Percentiles rank a stretch among this genome's conserved stretches.
Evolutionary conservation across 192 early-diverging fungal species (phyloP).

Genomic region (Coemansia sp.): DNA sequence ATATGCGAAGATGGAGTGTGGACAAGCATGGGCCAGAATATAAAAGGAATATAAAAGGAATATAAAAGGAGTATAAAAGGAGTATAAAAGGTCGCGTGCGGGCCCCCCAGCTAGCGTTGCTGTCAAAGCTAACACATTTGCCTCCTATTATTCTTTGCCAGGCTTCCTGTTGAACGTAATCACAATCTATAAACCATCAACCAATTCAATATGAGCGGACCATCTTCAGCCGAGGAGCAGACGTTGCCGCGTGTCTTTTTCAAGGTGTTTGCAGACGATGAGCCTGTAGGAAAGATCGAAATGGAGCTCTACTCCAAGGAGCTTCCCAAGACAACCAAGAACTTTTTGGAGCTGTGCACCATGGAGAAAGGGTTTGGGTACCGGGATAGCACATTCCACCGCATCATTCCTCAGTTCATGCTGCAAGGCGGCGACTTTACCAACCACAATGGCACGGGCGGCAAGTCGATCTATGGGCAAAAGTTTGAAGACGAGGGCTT

Average conservation of each 20-base stretch:
- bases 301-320: conserved; percentile 63
- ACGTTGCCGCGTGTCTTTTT: conserved; percentile 51
- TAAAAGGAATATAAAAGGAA: no score
- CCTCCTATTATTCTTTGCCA: neutral
- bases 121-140: no score
- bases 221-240: conserved; percentile 1
- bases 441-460: conserved; percentile 69
- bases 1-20: no score
- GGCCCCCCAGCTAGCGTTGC: no score
- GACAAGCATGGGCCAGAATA: no score
- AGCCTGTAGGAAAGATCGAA: conserved; percentile 19
- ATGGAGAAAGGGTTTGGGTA: conserved; percentile 46
- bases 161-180: no score
- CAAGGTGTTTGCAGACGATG: conserved; percentile 29
- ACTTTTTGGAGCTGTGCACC: conserved; percentile 69
- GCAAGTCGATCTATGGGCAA: conserved; percentile 72
- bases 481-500: conserved; percentile 79
- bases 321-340: conserved; percentile 86
- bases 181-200: conserved; percentile 8
- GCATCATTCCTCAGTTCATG: conserved; percentile 83
- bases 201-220: conserved; percentile 11
- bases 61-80: no score
- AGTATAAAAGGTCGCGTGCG: no score
- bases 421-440: conserved; percentile 85
- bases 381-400: conserved; percentile 75